These are phyloP conservation scores for Luffa aegyptiaca DNA, from an alignment of 306 rosid genomes.

Conservation along the genomic window DNA sequence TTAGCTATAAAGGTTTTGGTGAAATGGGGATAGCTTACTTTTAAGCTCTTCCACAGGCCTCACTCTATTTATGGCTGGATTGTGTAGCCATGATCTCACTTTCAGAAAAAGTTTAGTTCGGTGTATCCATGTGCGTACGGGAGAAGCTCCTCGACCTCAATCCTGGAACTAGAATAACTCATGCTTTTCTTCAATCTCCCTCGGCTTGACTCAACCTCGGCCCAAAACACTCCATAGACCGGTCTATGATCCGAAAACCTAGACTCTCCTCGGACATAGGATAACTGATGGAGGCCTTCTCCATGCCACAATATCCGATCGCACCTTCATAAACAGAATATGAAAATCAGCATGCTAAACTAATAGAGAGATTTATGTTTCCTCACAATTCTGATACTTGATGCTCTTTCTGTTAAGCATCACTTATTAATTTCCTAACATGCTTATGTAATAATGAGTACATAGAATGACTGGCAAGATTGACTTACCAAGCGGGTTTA, in stretches of 20 bases:
- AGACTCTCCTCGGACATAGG: constrained; percentile 94
- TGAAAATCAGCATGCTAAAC: constrained; percentile 13
- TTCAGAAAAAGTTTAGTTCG: constrained; percentile 84
- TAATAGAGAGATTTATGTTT: not conserved
- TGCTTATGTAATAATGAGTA: not conserved
- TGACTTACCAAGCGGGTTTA: constrained; percentile 91
- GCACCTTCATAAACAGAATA: constrained; percentile 46
- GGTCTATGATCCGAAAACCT: constrained; percentile 96
- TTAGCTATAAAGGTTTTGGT: not conserved
- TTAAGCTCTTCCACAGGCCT: not conserved
- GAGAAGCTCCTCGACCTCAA: constrained; percentile 85
- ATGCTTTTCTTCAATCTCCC: constrained; percentile 72
- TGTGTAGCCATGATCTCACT: constrained; percentile 19
- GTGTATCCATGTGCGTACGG: constrained; percentile 93
- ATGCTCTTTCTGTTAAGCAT: not conserved
- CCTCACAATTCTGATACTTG: not conserved
- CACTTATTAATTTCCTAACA: not conserved
- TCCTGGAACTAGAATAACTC: constrained; percentile 79
- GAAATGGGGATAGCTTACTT: constrained; percentile 23
- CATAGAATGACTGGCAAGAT: constrained; percentile 6
- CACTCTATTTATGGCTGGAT: constrained; percentile 7
- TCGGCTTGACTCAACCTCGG: constrained; percentile 85
- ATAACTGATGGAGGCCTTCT: constrained; percentile 88
- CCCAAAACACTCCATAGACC: constrained; percentile 87
- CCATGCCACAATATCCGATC: constrained; percentile 97